phyloP scores from a whole-genome alignment of 1,139 yeast species.

The Suhomyces maxii region DNA sequence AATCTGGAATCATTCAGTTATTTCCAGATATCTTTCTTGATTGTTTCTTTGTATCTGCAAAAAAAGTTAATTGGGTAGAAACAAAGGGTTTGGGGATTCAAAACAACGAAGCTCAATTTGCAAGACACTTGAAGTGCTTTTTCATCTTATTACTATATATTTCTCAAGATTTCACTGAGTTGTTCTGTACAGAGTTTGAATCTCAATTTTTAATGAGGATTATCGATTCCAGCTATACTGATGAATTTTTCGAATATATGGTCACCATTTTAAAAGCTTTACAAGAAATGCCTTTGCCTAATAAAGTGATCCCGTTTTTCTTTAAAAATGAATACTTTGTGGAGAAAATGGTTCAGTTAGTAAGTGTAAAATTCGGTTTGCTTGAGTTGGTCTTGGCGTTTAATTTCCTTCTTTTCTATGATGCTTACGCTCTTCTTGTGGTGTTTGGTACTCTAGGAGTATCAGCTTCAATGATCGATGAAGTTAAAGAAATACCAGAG shows the following conservation, averaged over 20 bases:
- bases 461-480: neutral
- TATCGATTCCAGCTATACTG: constrained; percentile 1
- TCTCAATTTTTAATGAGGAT: constrained; percentile 3
- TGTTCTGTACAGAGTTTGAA: constrained; percentile 6
- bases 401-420: neutral
- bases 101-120: neutral
- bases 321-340: neutral
- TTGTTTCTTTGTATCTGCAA: neutral
- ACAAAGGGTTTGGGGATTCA: neutral
- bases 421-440: neutral
- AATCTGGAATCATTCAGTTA: neutral
- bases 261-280: too few relatives aligned
- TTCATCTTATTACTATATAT: neutral
- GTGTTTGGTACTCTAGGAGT: neutral
- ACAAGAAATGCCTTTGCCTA: too few relatives aligned
- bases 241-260: too few relatives aligned
- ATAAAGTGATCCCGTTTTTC: too few relatives aligned
- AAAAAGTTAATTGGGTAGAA: neutral
- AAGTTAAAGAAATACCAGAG: neutral
- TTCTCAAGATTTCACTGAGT: neutral
- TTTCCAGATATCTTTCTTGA: neutral
- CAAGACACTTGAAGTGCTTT: neutral
- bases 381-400: neutral
- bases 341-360: neutral
- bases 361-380: neutral